A percentile compares a stretch with the other conserved stretches of the same genome.
phyloP scores from a whole-genome alignment of 2,329 filamentous ascomycete genomes.

The Nannizziopsis arthrosporioides region DNA sequence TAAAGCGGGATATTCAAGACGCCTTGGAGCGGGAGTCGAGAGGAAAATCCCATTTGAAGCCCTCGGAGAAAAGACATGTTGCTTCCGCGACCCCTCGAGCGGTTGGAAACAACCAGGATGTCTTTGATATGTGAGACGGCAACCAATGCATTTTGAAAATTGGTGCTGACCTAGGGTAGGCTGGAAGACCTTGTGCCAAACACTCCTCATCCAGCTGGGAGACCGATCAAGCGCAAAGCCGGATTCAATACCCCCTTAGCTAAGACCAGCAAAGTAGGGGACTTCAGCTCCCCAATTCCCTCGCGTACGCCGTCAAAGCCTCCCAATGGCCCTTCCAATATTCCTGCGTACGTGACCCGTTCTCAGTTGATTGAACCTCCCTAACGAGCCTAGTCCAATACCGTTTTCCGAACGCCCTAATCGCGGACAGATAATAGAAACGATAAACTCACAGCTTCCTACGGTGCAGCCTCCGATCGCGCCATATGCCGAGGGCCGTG shows the following conservation, averaged over 20 bases:
- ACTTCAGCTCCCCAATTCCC: constrained; percentile 41
- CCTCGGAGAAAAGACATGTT: constrained; percentile 51
- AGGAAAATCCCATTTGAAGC: constrained; percentile 51
- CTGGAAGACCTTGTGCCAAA: constrained; percentile 58
- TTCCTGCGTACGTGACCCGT: constrained; percentile 21
- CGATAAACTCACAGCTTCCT: constrained; percentile 64
- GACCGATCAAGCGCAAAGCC: constrained; percentile 40
- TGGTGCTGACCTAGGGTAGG: constrained; percentile 27
- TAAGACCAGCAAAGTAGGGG: constrained; percentile 35
- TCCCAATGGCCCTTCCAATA: constrained; percentile 14
- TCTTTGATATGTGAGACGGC: constrained; percentile 61
- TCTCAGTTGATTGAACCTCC: background rate
- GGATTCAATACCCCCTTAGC: constrained; percentile 38
- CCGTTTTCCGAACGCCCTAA: constrained; percentile 67
- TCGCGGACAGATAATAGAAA: constrained; percentile 68
- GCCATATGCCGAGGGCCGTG: constrained; percentile 60
- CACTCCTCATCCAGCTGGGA: constrained; percentile 40
- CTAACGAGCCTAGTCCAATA: constrained; percentile 29
- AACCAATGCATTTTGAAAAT: background rate
- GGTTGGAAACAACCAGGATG: constrained; percentile 47
- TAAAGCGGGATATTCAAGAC: constrained; percentile 82
- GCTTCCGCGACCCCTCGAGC: constrained; percentile 50
- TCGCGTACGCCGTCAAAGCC: constrained; percentile 25
- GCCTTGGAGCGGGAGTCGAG: constrained; percentile 65
- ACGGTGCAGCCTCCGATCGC: constrained; percentile 58